Evolutionary conservation across 192 early-diverging fungal genomes (phyloP).

Genomic region (Podila epigama): DNA sequence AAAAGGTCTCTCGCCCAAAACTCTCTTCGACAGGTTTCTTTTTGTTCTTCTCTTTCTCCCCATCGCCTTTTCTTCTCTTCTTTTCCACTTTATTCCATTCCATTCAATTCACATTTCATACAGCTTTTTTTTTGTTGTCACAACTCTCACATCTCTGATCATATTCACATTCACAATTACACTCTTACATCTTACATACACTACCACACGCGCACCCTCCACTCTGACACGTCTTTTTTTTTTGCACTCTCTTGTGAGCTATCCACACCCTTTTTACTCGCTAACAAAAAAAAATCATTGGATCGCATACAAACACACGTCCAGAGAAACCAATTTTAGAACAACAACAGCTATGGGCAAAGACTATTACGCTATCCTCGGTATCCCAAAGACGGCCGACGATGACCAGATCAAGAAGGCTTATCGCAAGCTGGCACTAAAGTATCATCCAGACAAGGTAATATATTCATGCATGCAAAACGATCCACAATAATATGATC

Average conservation of each 20-base stretch:
- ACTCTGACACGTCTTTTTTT: neutral
- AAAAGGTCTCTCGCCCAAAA: neutral
- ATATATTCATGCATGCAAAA: too few species aligned
- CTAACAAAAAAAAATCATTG: too few species aligned
- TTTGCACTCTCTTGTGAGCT: too few species aligned
- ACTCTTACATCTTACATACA: neutral
- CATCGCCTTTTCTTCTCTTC: neutral
- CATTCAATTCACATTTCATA: too few species aligned
- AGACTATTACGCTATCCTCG: constrained; percentile 96
- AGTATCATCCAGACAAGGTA: constrained; percentile 56
- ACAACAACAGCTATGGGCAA: constrained; percentile 70
- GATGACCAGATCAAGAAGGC: constrained; percentile 86
- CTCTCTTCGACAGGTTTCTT: neutral
- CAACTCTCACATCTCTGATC: too few species aligned
- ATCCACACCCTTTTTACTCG: too few species aligned
- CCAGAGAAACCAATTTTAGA: too few species aligned
- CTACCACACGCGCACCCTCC: neutral
- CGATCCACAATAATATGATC: neutral
- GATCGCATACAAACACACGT: too few species aligned
- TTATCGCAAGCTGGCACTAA: constrained; percentile 67
- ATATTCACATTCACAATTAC: too few species aligned
- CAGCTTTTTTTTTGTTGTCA: too few species aligned
- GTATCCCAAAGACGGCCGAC: constrained; percentile 73
- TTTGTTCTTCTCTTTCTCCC: neutral
- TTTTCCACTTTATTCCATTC: neutral